These are phyloP conservation scores for Dioszegia hungarica DNA, from an alignment of 768 basidiomycete species.

Conservation along the genomic window DNA sequence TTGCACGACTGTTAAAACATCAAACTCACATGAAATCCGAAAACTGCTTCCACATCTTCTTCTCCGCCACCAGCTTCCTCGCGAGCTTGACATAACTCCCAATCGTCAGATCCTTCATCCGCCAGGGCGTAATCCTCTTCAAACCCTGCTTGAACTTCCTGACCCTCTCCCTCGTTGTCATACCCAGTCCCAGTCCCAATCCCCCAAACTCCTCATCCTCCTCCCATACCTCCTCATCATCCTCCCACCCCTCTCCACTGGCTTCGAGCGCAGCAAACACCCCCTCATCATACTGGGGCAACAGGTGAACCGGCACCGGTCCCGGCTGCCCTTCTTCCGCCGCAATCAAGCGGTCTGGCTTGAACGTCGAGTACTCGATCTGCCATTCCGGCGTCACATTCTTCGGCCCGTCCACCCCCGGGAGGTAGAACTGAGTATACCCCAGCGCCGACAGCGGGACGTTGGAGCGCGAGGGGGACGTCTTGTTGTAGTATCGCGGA, in stretches of 20 bases:
- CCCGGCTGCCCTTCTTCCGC: constrained; percentile 21
- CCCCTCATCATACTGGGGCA: constrained; percentile 34
- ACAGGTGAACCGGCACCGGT: constrained; percentile 32
- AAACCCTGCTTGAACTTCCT: constrained; percentile 52
- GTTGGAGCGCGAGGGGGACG: constrained; percentile 69
- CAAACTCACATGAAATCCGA: constrained; percentile 62
- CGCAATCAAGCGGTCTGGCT: constrained; percentile 52
- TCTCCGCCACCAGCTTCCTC: constrained; percentile 54
- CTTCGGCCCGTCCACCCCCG: constrained; percentile 55
- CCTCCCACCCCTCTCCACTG: constrained; percentile 48
- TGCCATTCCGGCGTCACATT: constrained; percentile 61
- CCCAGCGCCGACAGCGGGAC: constrained; percentile 68
- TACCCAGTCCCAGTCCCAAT: constrained; percentile 44
- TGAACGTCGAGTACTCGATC: constrained; percentile 74
- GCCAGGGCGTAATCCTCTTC: constrained; percentile 58
- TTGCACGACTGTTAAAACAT: not conserved
- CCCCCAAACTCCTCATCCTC: not conserved
- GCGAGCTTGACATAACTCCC: constrained; percentile 66
- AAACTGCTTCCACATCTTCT: constrained; percentile 63
- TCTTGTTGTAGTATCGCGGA: constrained; percentile 57
- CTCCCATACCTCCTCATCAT: constrained; percentile 35
- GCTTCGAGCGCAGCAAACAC: constrained; percentile 7
- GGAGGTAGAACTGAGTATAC: constrained; percentile 74
- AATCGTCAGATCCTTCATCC: constrained; percentile 72
- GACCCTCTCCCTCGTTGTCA: too few species aligned